Evolutionary conservation across 768 basidiomycete genomes (phyloP).

Genomic region (Ramaria sp.): DNA sequence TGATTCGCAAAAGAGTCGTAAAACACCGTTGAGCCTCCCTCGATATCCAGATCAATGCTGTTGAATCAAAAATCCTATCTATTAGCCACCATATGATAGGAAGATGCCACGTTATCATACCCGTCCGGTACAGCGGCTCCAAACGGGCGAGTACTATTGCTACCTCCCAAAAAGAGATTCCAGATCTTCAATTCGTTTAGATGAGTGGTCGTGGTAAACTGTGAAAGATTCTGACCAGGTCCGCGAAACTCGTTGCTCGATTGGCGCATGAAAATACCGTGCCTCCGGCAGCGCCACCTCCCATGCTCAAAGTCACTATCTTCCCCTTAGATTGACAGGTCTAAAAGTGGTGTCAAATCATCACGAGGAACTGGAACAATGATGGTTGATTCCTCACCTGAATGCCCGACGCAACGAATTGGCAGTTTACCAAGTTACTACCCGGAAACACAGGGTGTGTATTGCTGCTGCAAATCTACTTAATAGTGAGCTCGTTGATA

Average conservation of each 20-base stretch:
- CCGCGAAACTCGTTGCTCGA: constrained; percentile 11
- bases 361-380: background rate
- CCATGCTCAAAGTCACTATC: constrained; percentile 12
- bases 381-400: constrained; percentile 18
- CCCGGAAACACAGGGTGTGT: constrained; percentile 46
- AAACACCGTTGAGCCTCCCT: constrained; percentile 7
- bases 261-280: constrained; percentile 8
- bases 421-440: constrained; percentile 50
- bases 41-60: constrained; percentile 14
- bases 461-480: constrained; percentile 42
- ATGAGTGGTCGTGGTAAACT: too few relatives aligned
- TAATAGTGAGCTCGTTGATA: background rate
- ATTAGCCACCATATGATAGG: background rate
- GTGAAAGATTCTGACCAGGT: background rate
- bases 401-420: constrained; percentile 50
- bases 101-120: background rate
- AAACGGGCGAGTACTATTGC: constrained; percentile 10
- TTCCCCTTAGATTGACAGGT: constrained; percentile 12
- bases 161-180: constrained; percentile 13
- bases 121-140: constrained; percentile 13
- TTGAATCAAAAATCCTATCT: background rate
- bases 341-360: background rate
- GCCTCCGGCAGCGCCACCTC: constrained; percentile 8
- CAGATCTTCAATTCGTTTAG: constrained; percentile 5
- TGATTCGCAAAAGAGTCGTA: constrained; percentile 11